Evolutionary conservation across 805 yeast genomes (phyloP).

Genomic region (Starmerella potacharoeniae): DNA sequence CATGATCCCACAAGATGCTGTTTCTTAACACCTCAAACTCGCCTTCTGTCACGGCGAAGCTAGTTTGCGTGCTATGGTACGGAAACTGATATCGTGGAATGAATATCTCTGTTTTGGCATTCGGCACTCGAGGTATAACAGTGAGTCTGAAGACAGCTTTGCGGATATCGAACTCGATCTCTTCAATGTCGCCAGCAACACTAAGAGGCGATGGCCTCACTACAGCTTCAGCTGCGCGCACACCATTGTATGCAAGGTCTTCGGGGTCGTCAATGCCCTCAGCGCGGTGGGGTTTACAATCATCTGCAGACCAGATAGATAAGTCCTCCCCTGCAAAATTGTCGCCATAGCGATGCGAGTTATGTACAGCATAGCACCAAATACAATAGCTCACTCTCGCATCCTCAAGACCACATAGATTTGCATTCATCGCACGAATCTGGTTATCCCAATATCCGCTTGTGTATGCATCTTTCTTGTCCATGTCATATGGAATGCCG

Average conservation of each 20-base stretch:
- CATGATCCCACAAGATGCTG: constrained; percentile 21
- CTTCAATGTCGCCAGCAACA: constrained; percentile 45
- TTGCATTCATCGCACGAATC: constrained; percentile 72
- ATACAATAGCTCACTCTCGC: constrained; percentile 59
- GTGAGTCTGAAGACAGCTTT: constrained; percentile 39
- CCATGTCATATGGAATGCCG: constrained; percentile 98
- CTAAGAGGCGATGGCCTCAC: constrained; percentile 66
- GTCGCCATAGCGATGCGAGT: constrained; percentile 80
- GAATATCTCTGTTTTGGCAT: constrained; percentile 33
- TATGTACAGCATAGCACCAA: constrained; percentile 73
- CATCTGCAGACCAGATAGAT: constrained; percentile 58
- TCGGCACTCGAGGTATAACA: constrained; percentile 27
- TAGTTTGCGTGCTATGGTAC: background rate
- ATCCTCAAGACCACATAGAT: constrained; percentile 67
- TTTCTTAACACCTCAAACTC: constrained; percentile 8
- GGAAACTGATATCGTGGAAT: constrained; percentile 66
- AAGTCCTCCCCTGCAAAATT: constrained; percentile 90
- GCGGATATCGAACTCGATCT: constrained; percentile 49
- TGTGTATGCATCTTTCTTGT: constrained; percentile 56
- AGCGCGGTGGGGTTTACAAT: constrained; percentile 6
- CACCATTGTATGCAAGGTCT: constrained; percentile 37
- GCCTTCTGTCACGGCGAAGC: constrained; percentile 15
- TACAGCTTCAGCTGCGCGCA: constrained; percentile 63
- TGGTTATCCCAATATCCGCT: constrained; percentile 63
- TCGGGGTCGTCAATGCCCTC: background rate